Evolutionary conservation across 768 basidiomycete genomes (phyloP).

Genomic region (Russula sp.): DNA sequence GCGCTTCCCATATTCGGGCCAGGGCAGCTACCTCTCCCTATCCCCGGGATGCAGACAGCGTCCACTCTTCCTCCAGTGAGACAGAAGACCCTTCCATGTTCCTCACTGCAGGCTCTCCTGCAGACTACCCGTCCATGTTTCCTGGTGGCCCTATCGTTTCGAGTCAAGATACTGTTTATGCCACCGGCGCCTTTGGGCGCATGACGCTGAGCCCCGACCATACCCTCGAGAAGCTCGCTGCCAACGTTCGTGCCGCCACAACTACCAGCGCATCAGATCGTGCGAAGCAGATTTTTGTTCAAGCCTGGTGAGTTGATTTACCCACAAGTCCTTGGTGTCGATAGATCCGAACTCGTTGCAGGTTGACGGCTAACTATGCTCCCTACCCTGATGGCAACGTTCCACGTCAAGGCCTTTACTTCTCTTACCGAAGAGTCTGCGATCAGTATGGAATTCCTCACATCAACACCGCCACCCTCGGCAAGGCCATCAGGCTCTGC

Average conservation of each 20-base stretch:
- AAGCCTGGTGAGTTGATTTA: constrained; percentile 64
- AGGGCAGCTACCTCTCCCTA: constrained; percentile 80
- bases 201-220: constrained; percentile 75
- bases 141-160: constrained; percentile 37
- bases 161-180: constrained; percentile 47
- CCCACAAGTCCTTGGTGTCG: constrained; percentile 5
- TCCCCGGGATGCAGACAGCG: constrained; percentile 78
- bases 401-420: constrained; percentile 89
- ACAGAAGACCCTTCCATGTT: constrained; percentile 85
- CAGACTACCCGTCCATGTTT: constrained; percentile 68
- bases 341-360: constrained; percentile 29
- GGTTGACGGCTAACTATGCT: constrained; percentile 85
- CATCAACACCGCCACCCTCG: constrained; percentile 93
- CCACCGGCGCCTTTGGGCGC: constrained; percentile 69
- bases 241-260: constrained; percentile 81
- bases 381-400: constrained; percentile 92
- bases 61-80: constrained; percentile 83
- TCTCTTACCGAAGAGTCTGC: constrained; percentile 86
- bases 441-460: constrained; percentile 91
- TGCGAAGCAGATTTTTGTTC: constrained; percentile 89
- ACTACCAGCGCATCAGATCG: constrained; percentile 88
- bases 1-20: constrained; percentile 71
- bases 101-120: constrained; percentile 47
- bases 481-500: constrained; percentile 89
- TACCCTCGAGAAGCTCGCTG: constrained; percentile 78